These are phyloP conservation scores for Trichophyton simii DNA, from an alignment of 2,329 filamentous ascomycete genomes.

Conservation along the genomic window DNA sequence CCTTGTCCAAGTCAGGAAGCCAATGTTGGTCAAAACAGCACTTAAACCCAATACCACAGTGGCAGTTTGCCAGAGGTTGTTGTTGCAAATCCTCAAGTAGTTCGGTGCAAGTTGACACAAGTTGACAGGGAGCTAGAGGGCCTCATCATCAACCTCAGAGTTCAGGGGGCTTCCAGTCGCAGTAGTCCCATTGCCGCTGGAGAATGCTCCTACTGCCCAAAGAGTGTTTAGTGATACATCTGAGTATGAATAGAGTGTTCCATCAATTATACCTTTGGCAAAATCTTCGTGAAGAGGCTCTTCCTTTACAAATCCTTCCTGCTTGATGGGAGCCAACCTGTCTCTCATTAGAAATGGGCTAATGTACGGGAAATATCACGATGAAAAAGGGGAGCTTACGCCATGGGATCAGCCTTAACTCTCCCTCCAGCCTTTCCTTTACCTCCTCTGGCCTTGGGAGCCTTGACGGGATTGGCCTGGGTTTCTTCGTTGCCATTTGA, in stretches of 20 bases:
- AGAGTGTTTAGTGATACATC: not conserved
- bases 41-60: not conserved
- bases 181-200: not conserved
- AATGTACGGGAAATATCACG: not conserved
- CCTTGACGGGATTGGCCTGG: not conserved
- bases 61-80: not conserved
- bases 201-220: not conserved
- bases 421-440: not conserved
- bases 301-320: not conserved
- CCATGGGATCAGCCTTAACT: not conserved
- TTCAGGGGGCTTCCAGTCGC: not conserved
- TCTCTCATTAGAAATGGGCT: not conserved
- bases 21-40: not conserved
- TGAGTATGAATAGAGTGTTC: slow-evolving; percentile 9
- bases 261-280: slow-evolving; percentile 10
- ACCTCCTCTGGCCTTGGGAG: not conserved
- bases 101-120: not conserved
- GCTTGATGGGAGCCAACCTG: not conserved
- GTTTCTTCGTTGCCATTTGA: not conserved
- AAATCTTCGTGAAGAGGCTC: slow-evolving; percentile 7
- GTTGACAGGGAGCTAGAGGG: not conserved
- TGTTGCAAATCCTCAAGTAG: not conserved
- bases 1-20: not conserved
- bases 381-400: not conserved
- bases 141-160: not conserved